These are phyloP conservation scores for Thielaviopsis populi DNA, from an alignment of 2,329 filamentous ascomycete genomes.

Conservation along the genomic window DNA sequence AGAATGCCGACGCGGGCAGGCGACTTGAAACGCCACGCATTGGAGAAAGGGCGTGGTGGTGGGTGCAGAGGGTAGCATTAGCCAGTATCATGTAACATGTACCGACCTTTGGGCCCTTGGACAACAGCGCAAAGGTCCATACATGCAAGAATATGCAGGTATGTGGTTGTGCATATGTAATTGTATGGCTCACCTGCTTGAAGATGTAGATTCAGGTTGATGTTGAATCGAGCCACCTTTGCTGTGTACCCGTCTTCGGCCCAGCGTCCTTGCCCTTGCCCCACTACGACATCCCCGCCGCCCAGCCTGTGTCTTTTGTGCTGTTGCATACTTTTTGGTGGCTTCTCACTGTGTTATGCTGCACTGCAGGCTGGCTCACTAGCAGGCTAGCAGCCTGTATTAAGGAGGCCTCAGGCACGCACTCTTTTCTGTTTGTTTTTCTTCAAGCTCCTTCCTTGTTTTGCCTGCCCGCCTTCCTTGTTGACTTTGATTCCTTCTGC, in stretches of 20 bases:
- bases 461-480: neutral
- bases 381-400: neutral
- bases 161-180: neutral
- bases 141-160: neutral
- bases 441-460: neutral
- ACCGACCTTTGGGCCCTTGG: constrained; percentile 2
- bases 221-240: neutral
- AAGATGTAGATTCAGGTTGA: neutral
- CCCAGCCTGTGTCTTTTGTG: neutral
- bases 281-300: neutral
- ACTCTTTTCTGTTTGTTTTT: neutral
- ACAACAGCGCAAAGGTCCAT: constrained; percentile 1
- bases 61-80: neutral
- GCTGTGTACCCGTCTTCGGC: neutral
- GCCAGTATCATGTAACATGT: neutral
- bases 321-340: too few species aligned
- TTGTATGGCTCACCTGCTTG: neutral
- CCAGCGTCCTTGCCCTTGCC: too few species aligned
- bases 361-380: too few species aligned
- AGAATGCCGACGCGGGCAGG: neutral
- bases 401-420: neutral
- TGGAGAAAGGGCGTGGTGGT: neutral
- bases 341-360: too few species aligned
- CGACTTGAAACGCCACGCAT: neutral
- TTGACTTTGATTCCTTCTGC: neutral